These are phyloP conservation scores for Microcyclospora pomicola DNA, from an alignment of 2,329 filamentous ascomycete species.

Conservation along the genomic window DNA sequence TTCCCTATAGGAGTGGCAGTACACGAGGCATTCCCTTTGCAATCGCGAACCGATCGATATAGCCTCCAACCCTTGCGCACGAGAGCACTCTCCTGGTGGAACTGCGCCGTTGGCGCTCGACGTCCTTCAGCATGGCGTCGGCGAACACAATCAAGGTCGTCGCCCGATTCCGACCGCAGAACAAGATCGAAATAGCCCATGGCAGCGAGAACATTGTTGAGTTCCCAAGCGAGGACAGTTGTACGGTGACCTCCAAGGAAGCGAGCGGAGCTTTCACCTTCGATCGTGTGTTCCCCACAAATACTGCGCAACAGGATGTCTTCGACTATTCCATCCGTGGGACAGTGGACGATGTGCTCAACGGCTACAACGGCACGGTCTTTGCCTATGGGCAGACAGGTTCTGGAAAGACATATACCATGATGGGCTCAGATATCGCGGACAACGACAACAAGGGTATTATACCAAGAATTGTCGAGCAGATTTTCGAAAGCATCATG, in stretches of 20 bases:
- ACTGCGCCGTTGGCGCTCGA: slow-evolving; percentile 6
- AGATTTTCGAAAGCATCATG: slow-evolving; percentile 93
- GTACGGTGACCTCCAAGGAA: slow-evolving; percentile 74
- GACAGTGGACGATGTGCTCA: slow-evolving; percentile 94
- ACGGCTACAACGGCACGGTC: slow-evolving; percentile 97
- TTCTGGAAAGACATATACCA: slow-evolving; percentile 96
- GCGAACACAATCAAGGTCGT: slow-evolving; percentile 52
- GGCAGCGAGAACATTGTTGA: slow-evolving; percentile 84
- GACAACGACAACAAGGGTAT: slow-evolving; percentile 80
- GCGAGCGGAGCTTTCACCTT: slow-evolving; percentile 77
- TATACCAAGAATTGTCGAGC: slow-evolving; percentile 90
- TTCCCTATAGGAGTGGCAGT: too few species aligned
- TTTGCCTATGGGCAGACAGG: slow-evolving; percentile 98
- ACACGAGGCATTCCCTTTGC: too few species aligned
- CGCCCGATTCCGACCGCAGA: slow-evolving; percentile 93
- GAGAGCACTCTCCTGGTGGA: background rate
- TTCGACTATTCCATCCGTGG: slow-evolving; percentile 96
- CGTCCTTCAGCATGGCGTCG: slow-evolving; percentile 13
- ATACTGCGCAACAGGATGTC: slow-evolving; percentile 77
- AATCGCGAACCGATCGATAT: too few species aligned
- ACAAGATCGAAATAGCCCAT: slow-evolving; percentile 79
- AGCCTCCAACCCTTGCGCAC: background rate
- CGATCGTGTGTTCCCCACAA: slow-evolving; percentile 94
- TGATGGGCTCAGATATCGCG: slow-evolving; percentile 95
- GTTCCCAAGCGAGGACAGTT: slow-evolving; percentile 82